Conservation (phyloP, 1,284 basidiomycete genomes). For the Leccinum pallidistipes region DNA sequence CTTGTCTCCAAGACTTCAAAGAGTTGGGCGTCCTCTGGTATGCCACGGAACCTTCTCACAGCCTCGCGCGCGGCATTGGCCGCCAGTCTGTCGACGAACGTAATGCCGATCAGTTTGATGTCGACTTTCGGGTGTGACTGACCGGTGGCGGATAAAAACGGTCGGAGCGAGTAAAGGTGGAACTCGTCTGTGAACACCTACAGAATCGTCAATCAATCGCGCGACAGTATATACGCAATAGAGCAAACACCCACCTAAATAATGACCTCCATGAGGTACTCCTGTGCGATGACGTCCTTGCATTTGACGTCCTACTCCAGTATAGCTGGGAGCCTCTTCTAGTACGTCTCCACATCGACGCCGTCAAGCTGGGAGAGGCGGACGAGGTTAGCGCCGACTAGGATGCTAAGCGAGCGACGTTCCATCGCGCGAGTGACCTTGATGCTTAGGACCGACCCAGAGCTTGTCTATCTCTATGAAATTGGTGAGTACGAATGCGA, state of each 20-base stretch:
- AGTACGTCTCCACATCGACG: conserved; percentile 90
- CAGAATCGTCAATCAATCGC: not conserved
- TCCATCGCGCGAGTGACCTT: conserved; percentile 94
- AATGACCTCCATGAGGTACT: conserved; percentile 97
- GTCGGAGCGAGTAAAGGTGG: conserved; percentile 88
- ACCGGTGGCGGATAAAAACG: conserved; percentile 91
- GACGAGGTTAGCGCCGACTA: conserved; percentile 98
- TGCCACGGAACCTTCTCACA: too few relatives aligned
- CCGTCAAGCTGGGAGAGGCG: conserved; percentile 92
- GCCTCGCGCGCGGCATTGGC: too few relatives aligned
- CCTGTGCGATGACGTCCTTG: conserved; percentile 96
- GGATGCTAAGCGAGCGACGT: conserved; percentile 86
- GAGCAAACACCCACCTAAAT: conserved; percentile 68
- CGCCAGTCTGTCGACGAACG: too few relatives aligned
- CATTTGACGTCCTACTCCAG: conserved; percentile 92
- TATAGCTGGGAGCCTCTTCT: conserved; percentile 32
- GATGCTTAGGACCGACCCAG: conserved; percentile 95
- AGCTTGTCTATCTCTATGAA: conserved; percentile 99
- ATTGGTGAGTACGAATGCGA: conserved; percentile 92
- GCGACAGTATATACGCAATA: too few relatives aligned
- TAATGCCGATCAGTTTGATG: conserved; percentile 59
- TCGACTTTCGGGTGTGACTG: conserved; percentile 95
- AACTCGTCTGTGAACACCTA: conserved; percentile 95
- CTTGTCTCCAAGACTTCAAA: too few relatives aligned
- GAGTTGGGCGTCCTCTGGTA: too few relatives aligned